These are phyloP conservation scores for Ophiostoma sp. DNA, from an alignment of 2,329 filamentous ascomycete genomes.

Conservation along the genomic window DNA sequence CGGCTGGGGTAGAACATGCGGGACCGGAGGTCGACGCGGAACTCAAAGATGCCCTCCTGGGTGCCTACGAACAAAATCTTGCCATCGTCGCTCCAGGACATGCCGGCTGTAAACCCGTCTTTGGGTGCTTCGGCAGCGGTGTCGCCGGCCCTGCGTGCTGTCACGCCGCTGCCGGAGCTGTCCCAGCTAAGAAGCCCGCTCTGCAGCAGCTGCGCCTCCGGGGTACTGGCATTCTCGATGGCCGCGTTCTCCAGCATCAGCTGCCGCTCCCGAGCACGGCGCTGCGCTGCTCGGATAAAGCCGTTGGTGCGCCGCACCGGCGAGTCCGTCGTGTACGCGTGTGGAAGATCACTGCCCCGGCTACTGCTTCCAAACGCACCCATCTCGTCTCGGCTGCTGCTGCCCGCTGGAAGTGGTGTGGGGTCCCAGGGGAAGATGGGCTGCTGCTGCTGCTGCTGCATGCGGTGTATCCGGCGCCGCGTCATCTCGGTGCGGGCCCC, in stretches of 20 bases:
- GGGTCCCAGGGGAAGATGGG: constrained; percentile 17
- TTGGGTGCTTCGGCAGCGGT: constrained; percentile 34
- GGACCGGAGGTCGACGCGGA: constrained; percentile 57
- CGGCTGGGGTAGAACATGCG: constrained; percentile 56
- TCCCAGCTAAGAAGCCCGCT: constrained; percentile 33
- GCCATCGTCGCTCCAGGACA: constrained; percentile 59
- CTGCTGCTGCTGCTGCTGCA: constrained; percentile 25
- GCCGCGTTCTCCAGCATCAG: constrained; percentile 2
- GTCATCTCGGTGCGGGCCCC: background rate
- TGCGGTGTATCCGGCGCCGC: constrained; percentile 2
- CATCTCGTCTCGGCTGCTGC: background rate
- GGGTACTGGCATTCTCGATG: background rate
- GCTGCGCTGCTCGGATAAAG: background rate
- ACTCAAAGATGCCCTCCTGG: constrained; percentile 71
- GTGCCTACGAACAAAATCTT: constrained; percentile 56
- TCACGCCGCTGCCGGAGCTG: background rate
- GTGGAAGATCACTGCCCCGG: background rate
- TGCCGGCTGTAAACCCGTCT: constrained; percentile 57
- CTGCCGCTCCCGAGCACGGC: constrained; percentile 9
- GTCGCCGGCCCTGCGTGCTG: constrained; percentile 14
- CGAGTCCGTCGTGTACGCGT: background rate
- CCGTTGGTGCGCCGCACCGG: background rate
- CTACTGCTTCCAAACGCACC: background rate
- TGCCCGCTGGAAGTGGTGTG: background rate
- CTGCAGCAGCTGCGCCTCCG: constrained; percentile 34